Base-by-base conservation (phyloP, 495 filamentous ascomycete species). In the Trichoderma parareesei region DNA sequence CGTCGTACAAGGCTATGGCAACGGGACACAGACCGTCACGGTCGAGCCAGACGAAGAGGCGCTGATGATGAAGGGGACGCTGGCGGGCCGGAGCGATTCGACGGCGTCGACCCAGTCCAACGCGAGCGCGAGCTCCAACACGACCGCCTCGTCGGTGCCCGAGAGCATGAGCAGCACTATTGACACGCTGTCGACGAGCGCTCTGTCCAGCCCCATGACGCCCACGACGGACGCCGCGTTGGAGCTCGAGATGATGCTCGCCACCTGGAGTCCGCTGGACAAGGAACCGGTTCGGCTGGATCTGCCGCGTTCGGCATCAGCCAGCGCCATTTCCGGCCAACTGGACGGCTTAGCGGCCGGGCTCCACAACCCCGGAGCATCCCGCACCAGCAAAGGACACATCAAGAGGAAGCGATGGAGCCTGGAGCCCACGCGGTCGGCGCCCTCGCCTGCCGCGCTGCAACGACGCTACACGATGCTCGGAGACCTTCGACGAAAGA, bases 1-100 rank as follows among this genome's bases (percentile, higher is more conserved):
- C 40, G 66, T 77, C 0, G 72, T 78, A 38, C 70, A 75, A 6
- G 74, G 78, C 38, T 79, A 80, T 65, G 75, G 77, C 8, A 80
- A 80, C 55, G 76, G 74, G 5, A 75, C 72, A 43, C 74, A 75
- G 57, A 65, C 65, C 6, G 72, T 75, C 33, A 67, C 62, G 6
- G 60, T 67, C 20, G 64, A 62, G 33, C 8, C 46, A 44, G 42
- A 37, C 3, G 64, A 67, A 14, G 38, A 48, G 9, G 43, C 10
- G 20, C 8, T 48, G 42, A 16, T 20, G 61, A 57, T 57, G 53
- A 57, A 57, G 27, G 53, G 53, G 10, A 4, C 16, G 5, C 53
- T 57, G 53, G 53, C 53, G 20, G 27, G 53, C 27, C 53, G 53
- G 10, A 57, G 53, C 27, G 53, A 57, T 35, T 57, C 53, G 20